Base-by-base conservation (phyloP, 2,329 filamentous ascomycete species). In the Rasamsonia emersonii region DNA sequence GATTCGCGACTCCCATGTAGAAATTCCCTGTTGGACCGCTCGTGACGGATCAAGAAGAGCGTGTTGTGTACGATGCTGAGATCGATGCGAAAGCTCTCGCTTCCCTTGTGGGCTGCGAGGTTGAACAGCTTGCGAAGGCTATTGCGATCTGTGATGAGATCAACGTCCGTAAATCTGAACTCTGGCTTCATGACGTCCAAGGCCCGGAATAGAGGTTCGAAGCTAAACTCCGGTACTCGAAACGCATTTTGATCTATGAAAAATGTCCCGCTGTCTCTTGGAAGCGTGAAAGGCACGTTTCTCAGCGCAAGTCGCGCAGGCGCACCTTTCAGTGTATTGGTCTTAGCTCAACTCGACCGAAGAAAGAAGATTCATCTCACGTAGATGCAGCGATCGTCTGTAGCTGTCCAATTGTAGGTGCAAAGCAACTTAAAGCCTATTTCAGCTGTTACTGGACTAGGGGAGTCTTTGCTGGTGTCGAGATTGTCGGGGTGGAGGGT, bases 31-130 rank as follows among this genome's bases (percentile, higher is more conserved):
- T 43, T 34, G 9, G 33, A 42, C 21, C 32, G 29, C 21, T 53
- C 53, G 26, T 47, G 50, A 4, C 53, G 46, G 18, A 39, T 49
- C 9, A 62, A 44, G 25, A 61, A 47, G 2, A 59, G 44, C 8
- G 57, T 59, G 5, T 49, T 39, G 5, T 47, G 38, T 5, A 59
- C 38, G 20, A 59, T 37, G 23, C 55, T 38, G 5, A 56, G 38
- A 24, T 54, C 51, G 28, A 59, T 50, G 15, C 47, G 43, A 32
- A 54, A 59, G n/a, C 35, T 37, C 14, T 53, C 40, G 5, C 28
- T 33, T 3, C 30, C 31, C 9, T 46, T 44, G 6, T 45, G 47
- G 7, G 35, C 40, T 13, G 45, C 38, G 30, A 57, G 54, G 10
- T 43, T 19, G 1, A 55, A 30, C 2, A 57, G 37, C 20, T 50